Evolutionary conservation across 371 early-diverging fungal species (phyloP).

Genomic region (Gilbertella persicaria): DNA sequence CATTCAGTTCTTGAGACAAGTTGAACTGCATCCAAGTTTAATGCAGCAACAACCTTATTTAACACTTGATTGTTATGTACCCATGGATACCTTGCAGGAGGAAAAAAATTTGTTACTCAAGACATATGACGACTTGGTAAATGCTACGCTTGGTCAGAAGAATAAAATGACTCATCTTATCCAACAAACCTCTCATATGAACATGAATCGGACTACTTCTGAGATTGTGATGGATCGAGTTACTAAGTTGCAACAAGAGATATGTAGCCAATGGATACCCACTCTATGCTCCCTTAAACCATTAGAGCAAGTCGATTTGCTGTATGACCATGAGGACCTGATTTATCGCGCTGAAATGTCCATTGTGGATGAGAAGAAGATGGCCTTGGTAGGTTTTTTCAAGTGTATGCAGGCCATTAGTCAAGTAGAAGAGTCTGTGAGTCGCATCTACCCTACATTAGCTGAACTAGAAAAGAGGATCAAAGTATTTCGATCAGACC

Average conservation of each 20-base stretch:
- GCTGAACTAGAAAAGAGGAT: constrained; percentile 17
- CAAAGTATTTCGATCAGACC: constrained; percentile 3
- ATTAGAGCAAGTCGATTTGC: constrained; percentile 1
- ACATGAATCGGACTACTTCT: constrained; percentile 9
- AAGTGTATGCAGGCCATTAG: constrained; percentile 22
- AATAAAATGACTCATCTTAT: constrained; percentile 10
- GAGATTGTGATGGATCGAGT: constrained; percentile 7
- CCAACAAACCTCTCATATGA: constrained; percentile 10
- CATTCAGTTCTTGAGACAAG: constrained; percentile 3
- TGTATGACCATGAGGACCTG: constrained; percentile 8
- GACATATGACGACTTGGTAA: constrained; percentile 12
- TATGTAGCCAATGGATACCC: background rate
- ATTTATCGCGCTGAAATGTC: constrained; percentile 9
- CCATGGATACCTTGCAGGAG: background rate
- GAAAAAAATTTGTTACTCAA: background rate
- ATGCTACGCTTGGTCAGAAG: constrained; percentile 11
- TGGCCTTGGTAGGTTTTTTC: constrained; percentile 3
- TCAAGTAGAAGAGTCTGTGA: constrained; percentile 20
- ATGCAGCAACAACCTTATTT: background rate
- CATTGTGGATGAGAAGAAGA: constrained; percentile 9
- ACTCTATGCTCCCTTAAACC: too few relatives aligned
- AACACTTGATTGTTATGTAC: constrained; percentile 6
- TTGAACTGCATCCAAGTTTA: constrained; percentile 16
- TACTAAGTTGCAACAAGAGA: constrained; percentile 5
- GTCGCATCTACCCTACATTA: constrained; percentile 15